phyloP scores from a whole-genome alignment of 139 green algal species.

The Micromonas commoda region DNA sequence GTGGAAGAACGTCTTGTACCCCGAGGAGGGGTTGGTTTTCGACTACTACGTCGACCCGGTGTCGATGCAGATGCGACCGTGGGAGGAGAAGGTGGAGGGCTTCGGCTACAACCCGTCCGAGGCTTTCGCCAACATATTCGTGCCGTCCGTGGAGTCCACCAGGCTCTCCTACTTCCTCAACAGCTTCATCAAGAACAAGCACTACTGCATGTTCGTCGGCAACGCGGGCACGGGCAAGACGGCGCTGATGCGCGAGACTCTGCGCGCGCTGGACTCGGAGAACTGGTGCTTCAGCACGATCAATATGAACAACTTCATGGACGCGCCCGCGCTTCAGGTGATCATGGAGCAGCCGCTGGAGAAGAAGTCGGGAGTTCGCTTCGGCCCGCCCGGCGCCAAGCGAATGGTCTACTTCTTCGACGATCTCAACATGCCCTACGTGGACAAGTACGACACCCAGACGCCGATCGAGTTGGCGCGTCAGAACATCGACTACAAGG shows the following conservation, averaged over 20 bases:
- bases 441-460: constrained; percentile 75
- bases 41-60: constrained; percentile 72
- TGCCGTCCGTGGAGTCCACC: constrained; percentile 73
- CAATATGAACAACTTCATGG: constrained; percentile 63
- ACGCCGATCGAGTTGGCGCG: constrained; percentile 75
- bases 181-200: background rate
- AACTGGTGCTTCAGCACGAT: constrained; percentile 57
- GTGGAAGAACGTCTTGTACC: constrained; percentile 73
- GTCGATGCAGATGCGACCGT: constrained; percentile 57
- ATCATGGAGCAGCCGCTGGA: constrained; percentile 64
- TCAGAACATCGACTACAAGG: constrained; percentile 64
- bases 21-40: constrained; percentile 66
- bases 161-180: constrained; percentile 39
- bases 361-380: constrained; percentile 74
- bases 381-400: constrained; percentile 67
- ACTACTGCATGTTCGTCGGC: constrained; percentile 63
- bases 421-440: constrained; percentile 75
- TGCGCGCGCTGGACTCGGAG: constrained; percentile 59
- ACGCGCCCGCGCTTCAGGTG: constrained; percentile 56
- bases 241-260: constrained; percentile 83
- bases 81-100: constrained; percentile 58
- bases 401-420: constrained; percentile 71
- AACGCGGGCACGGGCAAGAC: constrained; percentile 70
- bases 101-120: constrained; percentile 58
- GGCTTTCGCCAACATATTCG: constrained; percentile 55